These are phyloP conservation scores for Mycena crocata DNA, from an alignment of 768 basidiomycete species.

Conservation along the genomic window DNA sequence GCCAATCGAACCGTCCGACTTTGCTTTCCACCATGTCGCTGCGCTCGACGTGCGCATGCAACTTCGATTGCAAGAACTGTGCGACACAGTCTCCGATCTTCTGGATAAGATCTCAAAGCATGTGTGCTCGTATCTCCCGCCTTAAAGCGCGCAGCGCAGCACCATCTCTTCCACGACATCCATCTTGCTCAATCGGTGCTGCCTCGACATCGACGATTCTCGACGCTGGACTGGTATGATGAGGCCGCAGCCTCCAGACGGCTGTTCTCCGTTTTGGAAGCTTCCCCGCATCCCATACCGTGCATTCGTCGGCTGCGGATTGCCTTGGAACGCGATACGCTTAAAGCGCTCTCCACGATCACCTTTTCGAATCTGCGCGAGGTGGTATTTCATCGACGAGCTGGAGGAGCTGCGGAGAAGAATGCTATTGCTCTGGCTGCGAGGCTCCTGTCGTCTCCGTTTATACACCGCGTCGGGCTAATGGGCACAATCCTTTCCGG, in stretches of 20 bases:
- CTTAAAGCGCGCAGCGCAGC: background rate
- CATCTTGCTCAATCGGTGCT: background rate
- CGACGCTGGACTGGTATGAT: background rate
- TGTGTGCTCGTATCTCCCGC: background rate
- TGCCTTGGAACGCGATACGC: background rate
- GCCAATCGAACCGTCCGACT: no score
- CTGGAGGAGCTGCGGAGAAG: background rate
- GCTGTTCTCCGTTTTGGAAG: background rate
- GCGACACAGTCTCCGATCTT: background rate
- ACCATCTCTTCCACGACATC: slow-evolving; percentile 7
- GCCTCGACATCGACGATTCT: background rate
- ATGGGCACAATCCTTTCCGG: background rate
- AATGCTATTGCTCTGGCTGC: background rate
- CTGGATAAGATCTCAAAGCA: background rate
- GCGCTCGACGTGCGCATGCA: no score
- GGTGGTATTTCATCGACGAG: slow-evolving; percentile 3
- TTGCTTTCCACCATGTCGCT: no score
- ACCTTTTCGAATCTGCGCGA: background rate
- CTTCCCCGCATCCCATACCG: background rate
- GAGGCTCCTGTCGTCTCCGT: background rate
- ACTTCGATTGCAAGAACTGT: no score
- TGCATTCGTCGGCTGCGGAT: background rate
- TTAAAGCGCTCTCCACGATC: background rate
- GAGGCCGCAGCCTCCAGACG: background rate
- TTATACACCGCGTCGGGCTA: slow-evolving; percentile 5